Evolutionary conservation across 768 basidiomycete genomes (phyloP), one percentile per base, ranked within the genome.

Genomic region (Nevesoporus exiguus): DNA sequence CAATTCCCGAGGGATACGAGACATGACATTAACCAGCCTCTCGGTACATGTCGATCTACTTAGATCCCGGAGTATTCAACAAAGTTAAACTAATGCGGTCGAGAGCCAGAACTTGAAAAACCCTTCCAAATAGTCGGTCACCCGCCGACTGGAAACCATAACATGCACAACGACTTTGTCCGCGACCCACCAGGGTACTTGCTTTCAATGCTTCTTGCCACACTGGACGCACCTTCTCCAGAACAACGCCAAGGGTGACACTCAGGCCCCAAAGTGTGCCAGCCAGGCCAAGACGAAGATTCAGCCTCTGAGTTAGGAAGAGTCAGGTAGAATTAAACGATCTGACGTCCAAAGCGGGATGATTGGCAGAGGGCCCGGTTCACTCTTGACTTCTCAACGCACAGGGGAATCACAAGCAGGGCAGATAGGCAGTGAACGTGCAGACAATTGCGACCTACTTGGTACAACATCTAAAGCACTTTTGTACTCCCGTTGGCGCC

Each of bases 101-200:
- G 51, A 67, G 30, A 25, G 27, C 25, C 27, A 58, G 56, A 22
- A 68, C 59, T 27, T 57, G 55, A 70, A 73, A 55, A 69, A 55
- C 34, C 63, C 3, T 62, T 54, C 50, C 66, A 71, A 54, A 65
- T 57, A 11, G 66, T 71, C 36, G 60, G 49, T 31, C 59, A 56
- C 1, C 68, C 71, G 0, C 34, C 42, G 11, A 65, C 66, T 13
- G 60, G 64, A 3, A 59, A 68, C 39, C 68, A 64, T 24, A 65
- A 74, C 51, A 71, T 74, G 34, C 62, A 73, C 52, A 68, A 73
- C n/a, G 66, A 73, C 46, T 73, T 64, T 52, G 46, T 69, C 24
- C 57, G 52, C 31, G 39, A 70, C 37, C 67, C 72, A 36, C 72
- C 72, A 30, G 50, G 64, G 34, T 33, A 5, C 15, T 3, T 19